Evolutionary conservation across 2,329 filamentous ascomycete species (phyloP), one percentile per base, ranked within the genome.

Genomic region (Aspergillus tamarii): DNA sequence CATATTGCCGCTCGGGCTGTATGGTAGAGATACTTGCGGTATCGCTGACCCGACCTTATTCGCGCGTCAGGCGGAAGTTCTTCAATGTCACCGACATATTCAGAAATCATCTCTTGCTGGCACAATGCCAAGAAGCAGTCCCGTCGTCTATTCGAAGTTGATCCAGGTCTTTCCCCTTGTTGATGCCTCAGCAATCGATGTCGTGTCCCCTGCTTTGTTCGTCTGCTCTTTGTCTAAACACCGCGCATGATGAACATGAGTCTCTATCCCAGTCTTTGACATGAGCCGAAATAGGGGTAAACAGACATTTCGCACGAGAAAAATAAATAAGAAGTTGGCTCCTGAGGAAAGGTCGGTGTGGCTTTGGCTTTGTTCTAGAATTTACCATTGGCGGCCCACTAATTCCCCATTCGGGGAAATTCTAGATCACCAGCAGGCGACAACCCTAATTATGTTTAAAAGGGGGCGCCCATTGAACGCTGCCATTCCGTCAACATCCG

Each of bases 21-120:
- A 28, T 61, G 45, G 41, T 64, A 61, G 19, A 74, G 67, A 53
- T 16, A 36, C 7, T 57, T 64, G 1, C 69, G 70, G 56, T 71
- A 70, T 36, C 52, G 61, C 28, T 63, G 55, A 4, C 68, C 67
- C 19, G 30, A 36, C 9, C 67, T 19, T n/a, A 63, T 57, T 14
- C 67, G 68, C 11, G 60, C 50, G 46, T 69, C 65, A 5, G 65
- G 63, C 2, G 70, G 62, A n/a, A 73, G 66, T 45, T 74, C 70
- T 21, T 62, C 59, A 28, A 73, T 69, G 11, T 68, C 57, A 57
- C 68, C 43, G 41, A 59, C 32, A 41, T 57, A 19, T 26, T 65
- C 52, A 59, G 53, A 28, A 55, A 53, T 52, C 65, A 67, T 69
- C 53, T 57, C 26, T 46, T 9, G 16, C 3, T 23, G 4, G 19